phyloP scores from a whole-genome alignment of 495 filamentous ascomycete genomes.

The Daldinia bambusicola region DNA sequence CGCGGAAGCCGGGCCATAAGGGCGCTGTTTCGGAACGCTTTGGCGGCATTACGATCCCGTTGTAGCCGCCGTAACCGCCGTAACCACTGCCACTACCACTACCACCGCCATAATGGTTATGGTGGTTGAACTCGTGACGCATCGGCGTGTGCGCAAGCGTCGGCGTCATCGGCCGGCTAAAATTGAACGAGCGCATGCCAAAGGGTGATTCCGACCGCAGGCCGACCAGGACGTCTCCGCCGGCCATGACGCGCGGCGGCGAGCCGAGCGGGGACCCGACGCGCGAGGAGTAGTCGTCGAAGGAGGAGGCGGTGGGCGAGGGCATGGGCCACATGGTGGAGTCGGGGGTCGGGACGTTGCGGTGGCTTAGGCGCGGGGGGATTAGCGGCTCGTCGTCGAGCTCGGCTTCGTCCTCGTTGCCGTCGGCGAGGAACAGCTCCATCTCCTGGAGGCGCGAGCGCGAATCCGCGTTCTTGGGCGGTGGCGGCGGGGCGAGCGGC shows the following conservation, averaged over 20 bases:
- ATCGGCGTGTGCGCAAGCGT: conserved; percentile 18
- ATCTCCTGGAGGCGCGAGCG: conserved; percentile 11
- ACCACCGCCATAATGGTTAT: not conserved
- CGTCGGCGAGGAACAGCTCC: conserved; percentile 34
- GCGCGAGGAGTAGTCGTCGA: conserved; percentile 28
- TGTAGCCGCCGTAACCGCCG: not conserved
- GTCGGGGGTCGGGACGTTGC: conserved; percentile 43
- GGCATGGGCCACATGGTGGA: conserved; percentile 43
- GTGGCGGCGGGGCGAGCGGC: conserved; percentile 30
- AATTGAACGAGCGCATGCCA: conserved; percentile 43
- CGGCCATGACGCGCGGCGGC: conserved; percentile 23
- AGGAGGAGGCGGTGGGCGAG: conserved; percentile 34
- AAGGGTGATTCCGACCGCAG: conserved; percentile 39
- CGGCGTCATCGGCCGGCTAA: conserved; percentile 44
- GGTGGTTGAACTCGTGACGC: conserved; percentile 16
- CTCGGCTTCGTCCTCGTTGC: conserved; percentile 22
- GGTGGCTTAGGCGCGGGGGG: conserved; percentile 20
- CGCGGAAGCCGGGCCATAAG: conserved; percentile 23
- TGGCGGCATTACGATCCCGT: not conserved
- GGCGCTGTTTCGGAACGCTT: conserved; percentile 41
- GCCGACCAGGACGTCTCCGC: not conserved
- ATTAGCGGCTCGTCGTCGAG: not conserved
- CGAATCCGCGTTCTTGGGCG: conserved; percentile 12
- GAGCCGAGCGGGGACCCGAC: conserved; percentile 26
- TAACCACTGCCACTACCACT: too few relatives aligned